Percentiles rank a stretch among this genome's conserved stretches.
Conservation (phyloP, 768 basidiomycete genomes). For the Pleurotus djamor region DNA sequence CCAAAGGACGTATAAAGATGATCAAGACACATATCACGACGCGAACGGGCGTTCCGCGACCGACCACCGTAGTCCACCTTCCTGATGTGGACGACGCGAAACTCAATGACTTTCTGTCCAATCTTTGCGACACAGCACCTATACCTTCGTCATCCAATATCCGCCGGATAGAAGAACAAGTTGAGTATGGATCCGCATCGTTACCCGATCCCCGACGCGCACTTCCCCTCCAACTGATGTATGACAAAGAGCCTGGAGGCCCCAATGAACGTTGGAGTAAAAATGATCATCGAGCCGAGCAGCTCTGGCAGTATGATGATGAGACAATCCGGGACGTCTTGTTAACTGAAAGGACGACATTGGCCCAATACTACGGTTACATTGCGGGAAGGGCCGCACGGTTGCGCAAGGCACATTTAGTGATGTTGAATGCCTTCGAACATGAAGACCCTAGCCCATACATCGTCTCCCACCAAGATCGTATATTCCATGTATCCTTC, state of each 20-base stretch:
- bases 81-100: slow-evolving; percentile 51
- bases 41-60: slow-evolving; percentile 55
- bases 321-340: slow-evolving; percentile 57
- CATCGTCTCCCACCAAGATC: slow-evolving; percentile 49
- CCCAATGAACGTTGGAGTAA: slow-evolving; percentile 43
- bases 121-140: slow-evolving; percentile 37
- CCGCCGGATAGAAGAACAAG: slow-evolving; percentile 49
- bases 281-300: slow-evolving; percentile 41
- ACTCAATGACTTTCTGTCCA: slow-evolving; percentile 57
- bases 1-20: slow-evolving; percentile 65
- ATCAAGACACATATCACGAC: slow-evolving; percentile 63
- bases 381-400: slow-evolving; percentile 66
- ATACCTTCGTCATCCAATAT: slow-evolving; percentile 31
- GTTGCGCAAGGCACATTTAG: slow-evolving; percentile 61
- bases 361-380: slow-evolving; percentile 77
- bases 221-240: slow-evolving; percentile 43
- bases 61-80: slow-evolving; percentile 64
- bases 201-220: slow-evolving; percentile 24
- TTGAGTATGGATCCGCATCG: slow-evolving; percentile 52
- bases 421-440: slow-evolving; percentile 47
- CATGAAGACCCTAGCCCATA: slow-evolving; percentile 29
- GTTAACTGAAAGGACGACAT: slow-evolving; percentile 65
- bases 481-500: slow-evolving; percentile 58
- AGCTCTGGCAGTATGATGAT: slow-evolving; percentile 54
- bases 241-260: slow-evolving; percentile 39